These are phyloP conservation scores for Fraxinus sp. DNA, from an alignment of 305 asterid species.

Conservation along the genomic window DNA sequence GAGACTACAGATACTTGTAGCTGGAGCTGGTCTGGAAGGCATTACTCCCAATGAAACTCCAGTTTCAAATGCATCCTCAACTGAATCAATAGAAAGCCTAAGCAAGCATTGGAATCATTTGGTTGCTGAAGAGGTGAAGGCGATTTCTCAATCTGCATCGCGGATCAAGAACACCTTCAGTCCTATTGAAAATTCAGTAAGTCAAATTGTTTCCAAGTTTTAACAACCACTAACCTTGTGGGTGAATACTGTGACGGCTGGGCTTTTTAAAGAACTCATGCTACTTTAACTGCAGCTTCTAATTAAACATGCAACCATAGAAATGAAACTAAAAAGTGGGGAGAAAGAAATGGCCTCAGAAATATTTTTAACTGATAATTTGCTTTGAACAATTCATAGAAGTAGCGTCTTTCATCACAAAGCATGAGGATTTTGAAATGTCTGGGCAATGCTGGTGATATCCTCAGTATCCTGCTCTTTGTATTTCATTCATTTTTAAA, in stretches of 20 bases:
- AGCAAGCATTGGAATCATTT: conserved; percentile 55
- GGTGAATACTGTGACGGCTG: conserved; percentile 10
- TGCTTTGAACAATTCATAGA: conserved; percentile 5
- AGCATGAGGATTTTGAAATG: conserved; percentile 13
- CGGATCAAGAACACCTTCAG: conserved; percentile 55
- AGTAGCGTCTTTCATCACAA: conserved; percentile 16
- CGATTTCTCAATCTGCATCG: conserved; percentile 69
- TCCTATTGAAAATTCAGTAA: conserved; percentile 52
- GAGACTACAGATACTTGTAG: conserved; percentile 74
- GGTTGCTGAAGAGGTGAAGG: conserved; percentile 83
- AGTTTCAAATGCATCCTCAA: conserved; percentile 34
- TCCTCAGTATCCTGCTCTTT: conserved; percentile 18
- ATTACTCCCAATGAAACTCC: conserved; percentile 42
- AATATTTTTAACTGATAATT: conserved; percentile 21
- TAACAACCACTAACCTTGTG: conserved; percentile 16
- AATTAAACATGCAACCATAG: conserved; percentile 14
- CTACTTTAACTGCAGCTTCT: conserved; percentile 12
- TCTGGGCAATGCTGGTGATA: conserved; percentile 9
- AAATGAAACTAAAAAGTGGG: background rate
- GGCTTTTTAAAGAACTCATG: conserved; percentile 13
- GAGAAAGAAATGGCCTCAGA: conserved; percentile 11
- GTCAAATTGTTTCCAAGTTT: conserved; percentile 28
- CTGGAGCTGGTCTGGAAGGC: conserved; percentile 62
- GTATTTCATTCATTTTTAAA: conserved; percentile 11
- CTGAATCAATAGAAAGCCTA: conserved; percentile 55